A percentile compares a stretch with the other conserved stretches of the same genome.
Conservation (phyloP, 345 rosid species). For the Dimocarpus longan region DNA sequence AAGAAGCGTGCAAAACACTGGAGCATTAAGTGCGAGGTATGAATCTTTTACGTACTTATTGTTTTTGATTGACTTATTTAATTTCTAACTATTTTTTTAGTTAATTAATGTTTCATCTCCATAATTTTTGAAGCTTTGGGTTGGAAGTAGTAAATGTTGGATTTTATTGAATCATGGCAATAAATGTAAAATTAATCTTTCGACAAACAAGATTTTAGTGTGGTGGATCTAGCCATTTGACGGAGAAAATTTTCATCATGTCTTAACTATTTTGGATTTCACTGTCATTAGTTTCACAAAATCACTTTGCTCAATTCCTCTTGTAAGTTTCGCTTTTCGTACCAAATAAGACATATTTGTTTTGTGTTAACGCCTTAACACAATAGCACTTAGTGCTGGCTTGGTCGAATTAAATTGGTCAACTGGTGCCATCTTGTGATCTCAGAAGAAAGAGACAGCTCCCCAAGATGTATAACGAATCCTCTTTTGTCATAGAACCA, state of each 20-base stretch:
- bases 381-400: not conserved
- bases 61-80: not conserved
- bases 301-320: not conserved
- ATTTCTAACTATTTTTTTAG: not conserved
- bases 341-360: not conserved
- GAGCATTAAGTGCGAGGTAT: conserved; percentile 70
- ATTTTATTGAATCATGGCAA: not conserved
- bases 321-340: too few relatives aligned
- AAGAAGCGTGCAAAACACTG: conserved; percentile 57
- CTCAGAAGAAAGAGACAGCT: not conserved
- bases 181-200: not conserved
- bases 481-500: not conserved
- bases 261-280: not conserved
- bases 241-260: not conserved
- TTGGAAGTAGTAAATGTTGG: conserved; percentile 7
- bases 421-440: not conserved
- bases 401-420: not conserved
- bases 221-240: not conserved
- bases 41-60: conserved; percentile 10
- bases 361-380: not conserved
- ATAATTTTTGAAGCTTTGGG: not conserved
- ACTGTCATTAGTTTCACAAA: not conserved
- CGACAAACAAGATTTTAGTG: not conserved
- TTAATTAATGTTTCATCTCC: not conserved
- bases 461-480: not conserved